A percentile compares a stretch with the other conserved stretches of the same genome.
phyloP scores from a whole-genome alignment of 2,329 filamentous ascomycete species.

The Penicillium sp. region DNA sequence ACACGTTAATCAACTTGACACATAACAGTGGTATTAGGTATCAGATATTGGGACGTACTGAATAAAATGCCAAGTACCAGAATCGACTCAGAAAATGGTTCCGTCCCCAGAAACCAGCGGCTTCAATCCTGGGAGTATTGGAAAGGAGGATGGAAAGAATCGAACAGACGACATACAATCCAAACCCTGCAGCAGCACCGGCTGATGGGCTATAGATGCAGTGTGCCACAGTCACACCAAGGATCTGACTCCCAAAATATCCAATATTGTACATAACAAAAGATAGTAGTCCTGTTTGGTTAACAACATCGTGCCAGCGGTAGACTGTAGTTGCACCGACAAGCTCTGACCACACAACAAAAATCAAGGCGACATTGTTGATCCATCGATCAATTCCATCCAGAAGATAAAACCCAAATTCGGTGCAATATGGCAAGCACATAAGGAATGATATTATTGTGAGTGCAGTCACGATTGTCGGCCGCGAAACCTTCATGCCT shows the following conservation, averaged over 20 bases:
- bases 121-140: constrained; percentile 48
- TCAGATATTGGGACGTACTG: constrained; percentile 56
- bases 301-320: constrained; percentile 58
- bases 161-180: constrained; percentile 53
- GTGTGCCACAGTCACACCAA: constrained; percentile 58
- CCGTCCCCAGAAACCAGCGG: constrained; percentile 49
- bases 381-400: constrained; percentile 61
- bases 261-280: constrained; percentile 58
- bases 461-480: constrained; percentile 55
- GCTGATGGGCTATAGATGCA: constrained; percentile 42
- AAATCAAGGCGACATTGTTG: constrained; percentile 61
- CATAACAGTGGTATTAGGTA: accelerated
- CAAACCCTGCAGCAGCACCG: constrained; percentile 58
- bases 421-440: constrained; percentile 61
- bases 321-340: constrained; percentile 60
- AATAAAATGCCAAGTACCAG: constrained; percentile 63
- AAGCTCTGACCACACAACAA: constrained; percentile 62
- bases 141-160: constrained; percentile 26
- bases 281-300: constrained; percentile 54
- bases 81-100: constrained; percentile 47
- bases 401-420: constrained; percentile 62
- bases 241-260: constrained; percentile 58
- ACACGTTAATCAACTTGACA: neutral
- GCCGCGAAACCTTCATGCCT: constrained; percentile 53
- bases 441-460: constrained; percentile 58